Base-by-base conservation (phyloP, 495 filamentous ascomycete species). In the Gamarada debralockiae region DNA sequence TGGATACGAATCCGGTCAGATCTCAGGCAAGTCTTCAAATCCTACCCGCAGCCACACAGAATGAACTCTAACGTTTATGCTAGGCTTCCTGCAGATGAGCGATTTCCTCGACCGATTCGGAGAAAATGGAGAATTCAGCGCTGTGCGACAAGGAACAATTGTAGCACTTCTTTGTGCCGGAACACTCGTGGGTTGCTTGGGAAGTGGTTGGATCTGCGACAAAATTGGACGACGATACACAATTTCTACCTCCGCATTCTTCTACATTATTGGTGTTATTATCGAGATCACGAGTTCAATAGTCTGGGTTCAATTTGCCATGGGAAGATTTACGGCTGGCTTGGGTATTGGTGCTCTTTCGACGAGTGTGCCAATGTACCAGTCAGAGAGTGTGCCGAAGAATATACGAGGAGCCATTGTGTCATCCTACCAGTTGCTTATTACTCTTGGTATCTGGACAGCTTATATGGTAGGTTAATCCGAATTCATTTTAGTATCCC, bases 371-470 rank as follows among this genome's bases (percentile, higher is more conserved):
- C 90, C 85, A 15, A 73, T 88, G 5, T 95, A 93, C 71, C 88
- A 92, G 67, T 89, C 86, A 40, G 89, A 92, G 67, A 88, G 84
- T 14, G 82, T 87, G 1, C 73, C 90, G 1, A 85, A 86, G 61
- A 89, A 86, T 80, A 87, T 95, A 53, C 85, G 90, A 65, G 90
- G 87, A 63, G 80, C 84, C 24, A 82, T 92, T 55, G 87, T 93
- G 33, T 83, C 85, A 47, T 84, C 81, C 7, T 95, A 93, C 61
- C 90, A 95, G 68, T 76, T 89, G 46, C 82, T 84, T 46, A 93
- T 95, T 69, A 95, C 89, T 29, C 72, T 92, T 20, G 90, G 90
- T 62, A 74, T 95, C 37, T 59, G 55, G 55, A 43, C 46, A n/a
- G 59, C 59, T 70, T 80, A 76, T 64, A 58, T 62, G 48, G 59